phyloP scores from a whole-genome alignment of 2,329 filamentous ascomycete species.

The Fusarium secorum region DNA sequence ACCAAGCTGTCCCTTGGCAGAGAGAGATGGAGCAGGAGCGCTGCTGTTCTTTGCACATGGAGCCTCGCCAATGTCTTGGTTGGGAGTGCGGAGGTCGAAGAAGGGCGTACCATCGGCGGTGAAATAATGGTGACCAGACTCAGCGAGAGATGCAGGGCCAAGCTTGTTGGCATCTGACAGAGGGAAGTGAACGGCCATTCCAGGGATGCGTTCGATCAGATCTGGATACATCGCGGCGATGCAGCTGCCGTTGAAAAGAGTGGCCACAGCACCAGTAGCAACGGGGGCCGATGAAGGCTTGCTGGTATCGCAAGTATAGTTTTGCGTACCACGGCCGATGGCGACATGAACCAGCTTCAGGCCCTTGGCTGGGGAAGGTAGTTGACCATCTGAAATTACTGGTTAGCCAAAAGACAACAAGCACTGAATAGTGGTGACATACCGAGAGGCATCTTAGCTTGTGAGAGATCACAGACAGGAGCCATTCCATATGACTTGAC shows the following conservation, averaged over 20 bases:
- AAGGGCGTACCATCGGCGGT: conserved; percentile 72
- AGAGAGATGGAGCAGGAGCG: conserved; percentile 67
- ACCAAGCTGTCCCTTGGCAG: conserved; percentile 66
- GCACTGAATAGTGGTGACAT: conserved; percentile 38
- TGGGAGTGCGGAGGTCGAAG: conserved; percentile 76
- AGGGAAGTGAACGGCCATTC: conserved; percentile 73
- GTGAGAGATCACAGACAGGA: conserved; percentile 63
- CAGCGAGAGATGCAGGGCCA: conserved; percentile 66
- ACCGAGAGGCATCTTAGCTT: conserved; percentile 60
- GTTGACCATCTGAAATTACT: conserved; percentile 49
- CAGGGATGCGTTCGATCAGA: conserved; percentile 70
- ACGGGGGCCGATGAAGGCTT: conserved; percentile 69
- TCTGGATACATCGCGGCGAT: conserved; percentile 74
- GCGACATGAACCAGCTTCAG: conserved; percentile 78
- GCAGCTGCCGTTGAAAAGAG: conserved; percentile 89
- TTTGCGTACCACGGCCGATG: conserved; percentile 88
- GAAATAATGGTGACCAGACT: conserved; percentile 87
- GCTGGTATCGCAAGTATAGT: conserved; percentile 82
- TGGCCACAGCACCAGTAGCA: conserved; percentile 77
- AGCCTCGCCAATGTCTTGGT: conserved; percentile 63
- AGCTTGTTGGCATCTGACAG: conserved; percentile 54
- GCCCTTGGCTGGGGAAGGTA: conserved; percentile 68
- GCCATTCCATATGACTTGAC: conserved; percentile 52
- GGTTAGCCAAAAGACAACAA: conserved; percentile 16
- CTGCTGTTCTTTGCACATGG: conserved; percentile 69